phyloP scores from a whole-genome alignment of 1,139 yeast genomes.

The Yamadazyma kanchanaburiensis region DNA sequence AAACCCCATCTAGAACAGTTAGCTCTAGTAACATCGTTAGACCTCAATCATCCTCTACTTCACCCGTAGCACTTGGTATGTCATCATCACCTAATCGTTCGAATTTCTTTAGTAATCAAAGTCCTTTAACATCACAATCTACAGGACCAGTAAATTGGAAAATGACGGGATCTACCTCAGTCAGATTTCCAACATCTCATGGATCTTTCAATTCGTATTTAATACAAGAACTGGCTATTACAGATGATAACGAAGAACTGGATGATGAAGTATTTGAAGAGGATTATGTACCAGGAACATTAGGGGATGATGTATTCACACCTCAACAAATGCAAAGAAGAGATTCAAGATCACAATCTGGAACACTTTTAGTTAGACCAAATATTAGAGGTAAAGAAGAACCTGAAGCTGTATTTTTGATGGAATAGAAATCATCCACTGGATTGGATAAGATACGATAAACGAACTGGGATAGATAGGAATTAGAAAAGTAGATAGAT shows the following conservation, averaged over 20 bases:
- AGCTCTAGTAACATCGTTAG: slow-evolving; percentile 1
- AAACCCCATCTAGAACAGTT: too few species aligned
- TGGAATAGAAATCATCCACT: slow-evolving; percentile 24
- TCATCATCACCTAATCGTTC: slow-evolving; percentile 15
- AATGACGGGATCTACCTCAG: slow-evolving; percentile 6
- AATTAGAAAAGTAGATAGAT: not conserved
- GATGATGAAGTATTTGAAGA: slow-evolving; percentile 24
- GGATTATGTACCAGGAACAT: slow-evolving; percentile 74
- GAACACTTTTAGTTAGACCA: slow-evolving; percentile 40
- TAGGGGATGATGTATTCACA: slow-evolving; percentile 66
- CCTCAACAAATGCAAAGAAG: slow-evolving; percentile 73
- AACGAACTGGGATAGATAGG: not conserved
- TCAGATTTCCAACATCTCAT: slow-evolving; percentile 4
- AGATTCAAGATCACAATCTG: slow-evolving; percentile 55
- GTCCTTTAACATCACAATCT: not conserved
- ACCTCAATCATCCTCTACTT: slow-evolving; percentile 12
- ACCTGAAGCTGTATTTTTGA: slow-evolving; percentile 16
- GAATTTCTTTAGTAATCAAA: slow-evolving; percentile 8
- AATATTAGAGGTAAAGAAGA: slow-evolving; percentile 1
- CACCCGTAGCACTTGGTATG: slow-evolving; percentile 11
- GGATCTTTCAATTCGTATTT: slow-evolving; percentile 13
- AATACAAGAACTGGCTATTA: slow-evolving; percentile 27
- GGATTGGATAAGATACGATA: not conserved
- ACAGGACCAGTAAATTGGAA: not conserved
- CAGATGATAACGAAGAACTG: slow-evolving; percentile 22